Conservation (phyloP, 768 basidiomycete genomes). For the Naganishia vishniacii region DNA sequence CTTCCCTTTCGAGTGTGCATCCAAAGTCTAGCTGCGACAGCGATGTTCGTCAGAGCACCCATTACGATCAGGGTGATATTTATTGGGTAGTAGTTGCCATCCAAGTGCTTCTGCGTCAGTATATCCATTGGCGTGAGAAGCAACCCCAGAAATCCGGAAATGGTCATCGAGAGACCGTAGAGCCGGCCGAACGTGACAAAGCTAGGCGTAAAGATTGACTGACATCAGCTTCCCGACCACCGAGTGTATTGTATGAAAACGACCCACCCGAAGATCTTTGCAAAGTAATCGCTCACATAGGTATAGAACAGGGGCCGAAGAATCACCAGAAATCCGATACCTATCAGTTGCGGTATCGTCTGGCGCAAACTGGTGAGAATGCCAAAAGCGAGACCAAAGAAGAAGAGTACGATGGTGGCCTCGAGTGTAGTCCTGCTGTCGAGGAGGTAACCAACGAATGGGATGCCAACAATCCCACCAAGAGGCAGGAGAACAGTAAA, state of each 20-base stretch:
- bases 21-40: conserved; percentile 27
- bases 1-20: conserved; percentile 19
- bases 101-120: conserved; percentile 41
- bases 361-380: conserved; percentile 38
- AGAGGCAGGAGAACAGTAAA: conserved; percentile 50
- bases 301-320: conserved; percentile 49
- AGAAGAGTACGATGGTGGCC: conserved; percentile 38
- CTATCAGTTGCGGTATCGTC: conserved; percentile 38
- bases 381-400: conserved; percentile 43
- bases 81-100: conserved; percentile 45
- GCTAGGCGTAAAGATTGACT: conserved; percentile 23
- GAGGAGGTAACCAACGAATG: conserved; percentile 40
- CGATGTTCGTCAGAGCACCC: conserved; percentile 32
- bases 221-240: neutral
- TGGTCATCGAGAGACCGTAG: conserved; percentile 48
- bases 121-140: conserved; percentile 48
- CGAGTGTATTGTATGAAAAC: neutral
- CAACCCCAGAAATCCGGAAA: conserved; percentile 47
- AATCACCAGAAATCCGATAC: conserved; percentile 46
- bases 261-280: conserved; percentile 34
- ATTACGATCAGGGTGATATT: conserved; percentile 39
- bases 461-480: conserved; percentile 48
- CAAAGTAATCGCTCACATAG: conserved; percentile 36
- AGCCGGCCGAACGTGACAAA: conserved; percentile 50
- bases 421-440: conserved; percentile 35